These are phyloP conservation scores for Lithocarpus polystachyus DNA, from an alignment of 306 rosid species.

Conservation along the genomic window DNA sequence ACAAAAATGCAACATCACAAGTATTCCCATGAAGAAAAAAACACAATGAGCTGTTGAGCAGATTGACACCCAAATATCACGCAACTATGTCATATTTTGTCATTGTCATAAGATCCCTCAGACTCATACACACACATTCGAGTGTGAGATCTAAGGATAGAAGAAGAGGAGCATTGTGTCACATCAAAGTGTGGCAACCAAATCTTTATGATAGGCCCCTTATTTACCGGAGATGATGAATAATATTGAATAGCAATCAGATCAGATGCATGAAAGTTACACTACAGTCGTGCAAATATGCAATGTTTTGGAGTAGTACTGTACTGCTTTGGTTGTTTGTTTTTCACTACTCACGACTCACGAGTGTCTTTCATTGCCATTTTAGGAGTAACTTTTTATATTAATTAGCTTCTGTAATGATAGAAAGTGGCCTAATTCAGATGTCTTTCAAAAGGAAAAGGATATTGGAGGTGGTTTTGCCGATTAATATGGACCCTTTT, in stretches of 20 bases:
- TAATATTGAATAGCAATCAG: too few species aligned
- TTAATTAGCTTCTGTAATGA: background rate
- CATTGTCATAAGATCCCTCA: background rate
- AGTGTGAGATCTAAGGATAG: background rate
- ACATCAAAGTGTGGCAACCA: background rate
- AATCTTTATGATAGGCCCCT: background rate
- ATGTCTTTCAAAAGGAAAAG: background rate
- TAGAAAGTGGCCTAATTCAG: background rate
- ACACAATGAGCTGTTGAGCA: conserved; percentile 27
- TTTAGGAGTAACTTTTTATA: background rate
- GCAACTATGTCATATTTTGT: background rate
- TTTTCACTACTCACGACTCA: background rate
- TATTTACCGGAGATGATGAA: background rate
- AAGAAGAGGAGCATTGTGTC: background rate
- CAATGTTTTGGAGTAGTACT: too few species aligned
- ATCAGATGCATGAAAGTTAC: conserved; percentile 2
- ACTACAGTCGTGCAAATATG: background rate
- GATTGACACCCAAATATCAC: background rate
- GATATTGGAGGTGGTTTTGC: background rate
- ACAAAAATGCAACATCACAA: background rate
- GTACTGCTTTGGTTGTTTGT: background rate
- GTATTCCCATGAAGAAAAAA: background rate
- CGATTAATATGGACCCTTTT: background rate
- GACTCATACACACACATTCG: background rate
- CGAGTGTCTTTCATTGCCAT: background rate